Conservation (phyloP, 2,329 filamentous ascomycete genomes). For the Alternaria novae-zelandiae region DNA sequence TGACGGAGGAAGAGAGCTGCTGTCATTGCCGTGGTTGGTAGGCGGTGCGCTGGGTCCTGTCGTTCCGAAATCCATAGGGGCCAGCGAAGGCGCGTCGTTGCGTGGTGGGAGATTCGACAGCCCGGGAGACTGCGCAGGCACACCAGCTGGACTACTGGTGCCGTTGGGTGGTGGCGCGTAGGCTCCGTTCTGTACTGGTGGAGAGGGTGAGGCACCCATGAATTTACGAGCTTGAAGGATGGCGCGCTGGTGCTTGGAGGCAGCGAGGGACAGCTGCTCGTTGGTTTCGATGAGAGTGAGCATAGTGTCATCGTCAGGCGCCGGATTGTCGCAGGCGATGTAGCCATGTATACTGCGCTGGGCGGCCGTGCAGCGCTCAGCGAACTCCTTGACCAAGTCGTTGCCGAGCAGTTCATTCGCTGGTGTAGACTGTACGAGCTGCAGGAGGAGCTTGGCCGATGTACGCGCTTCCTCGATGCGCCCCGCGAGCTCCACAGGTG, state of each 20-base stretch:
- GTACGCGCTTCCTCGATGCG: constrained; percentile 90
- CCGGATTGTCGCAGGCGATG: constrained; percentile 78
- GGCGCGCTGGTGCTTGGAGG: constrained; percentile 84
- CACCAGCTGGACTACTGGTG: constrained; percentile 7
- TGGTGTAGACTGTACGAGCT: constrained; percentile 87
- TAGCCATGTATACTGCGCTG: constrained; percentile 83
- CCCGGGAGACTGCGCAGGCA: constrained; percentile 13
- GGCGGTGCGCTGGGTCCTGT: constrained; percentile 14
- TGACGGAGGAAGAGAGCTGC: constrained; percentile 30
- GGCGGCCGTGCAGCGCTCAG: constrained; percentile 81
- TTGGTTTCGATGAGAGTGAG: constrained; percentile 92
- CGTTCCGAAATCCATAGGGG: constrained; percentile 17
- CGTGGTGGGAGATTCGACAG: constrained; percentile 18
- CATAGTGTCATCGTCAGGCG: constrained; percentile 92
- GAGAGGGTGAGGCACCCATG: constrained; percentile 38
- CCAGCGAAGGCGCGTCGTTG: constrained; percentile 24
- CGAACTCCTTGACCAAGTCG: constrained; percentile 92
- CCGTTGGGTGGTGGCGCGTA: constrained; percentile 3
- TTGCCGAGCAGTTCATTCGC: constrained; percentile 76
- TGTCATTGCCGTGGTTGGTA: constrained; percentile 24
- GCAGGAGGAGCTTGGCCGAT: constrained; percentile 88
- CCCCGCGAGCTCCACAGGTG: constrained; percentile 76
- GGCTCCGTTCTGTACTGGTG: constrained; percentile 14
- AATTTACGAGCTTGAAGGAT: constrained; percentile 65
- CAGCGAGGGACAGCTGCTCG: constrained; percentile 82